Evolutionary conservation across 495 filamentous ascomycete species (phyloP).

Genomic region (Neurospora sp.): DNA sequence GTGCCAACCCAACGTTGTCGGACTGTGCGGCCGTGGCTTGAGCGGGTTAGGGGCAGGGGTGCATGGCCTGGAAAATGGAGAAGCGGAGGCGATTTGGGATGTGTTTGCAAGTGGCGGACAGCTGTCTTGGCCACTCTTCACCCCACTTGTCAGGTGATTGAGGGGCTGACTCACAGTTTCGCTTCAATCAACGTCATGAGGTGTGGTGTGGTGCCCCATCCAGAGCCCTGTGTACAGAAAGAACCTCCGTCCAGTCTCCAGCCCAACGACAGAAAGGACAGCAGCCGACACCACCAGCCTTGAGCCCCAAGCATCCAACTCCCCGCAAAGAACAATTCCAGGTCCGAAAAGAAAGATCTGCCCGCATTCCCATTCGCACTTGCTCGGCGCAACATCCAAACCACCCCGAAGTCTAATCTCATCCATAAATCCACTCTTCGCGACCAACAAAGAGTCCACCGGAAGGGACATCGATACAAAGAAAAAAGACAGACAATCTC

Average conservation of each 20-base stretch:
- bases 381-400: not conserved
- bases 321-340: not conserved
- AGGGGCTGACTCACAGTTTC: conserved; percentile 20
- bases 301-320: not conserved
- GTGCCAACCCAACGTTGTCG: not conserved
- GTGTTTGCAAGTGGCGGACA: not conserved
- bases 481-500: not conserved
- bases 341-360: not conserved
- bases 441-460: not conserved
- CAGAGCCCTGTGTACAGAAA: not conserved
- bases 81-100: not conserved
- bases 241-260: not conserved
- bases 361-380: not conserved
- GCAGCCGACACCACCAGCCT: not conserved
- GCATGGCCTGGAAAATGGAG: not conserved
- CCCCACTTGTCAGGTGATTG: conserved; percentile 25
- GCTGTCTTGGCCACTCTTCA: not conserved
- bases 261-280: not conserved
- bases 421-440: not conserved
- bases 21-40: not conserved
- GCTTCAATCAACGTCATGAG: conserved; percentile 21
- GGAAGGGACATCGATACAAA: not conserved
- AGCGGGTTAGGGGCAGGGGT: not conserved
- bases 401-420: not conserved
- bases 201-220: not conserved